These are phyloP conservation scores for Backusella tarrabulga DNA, from an alignment of 192 early-diverging fungal species.

Conservation along the genomic window DNA sequence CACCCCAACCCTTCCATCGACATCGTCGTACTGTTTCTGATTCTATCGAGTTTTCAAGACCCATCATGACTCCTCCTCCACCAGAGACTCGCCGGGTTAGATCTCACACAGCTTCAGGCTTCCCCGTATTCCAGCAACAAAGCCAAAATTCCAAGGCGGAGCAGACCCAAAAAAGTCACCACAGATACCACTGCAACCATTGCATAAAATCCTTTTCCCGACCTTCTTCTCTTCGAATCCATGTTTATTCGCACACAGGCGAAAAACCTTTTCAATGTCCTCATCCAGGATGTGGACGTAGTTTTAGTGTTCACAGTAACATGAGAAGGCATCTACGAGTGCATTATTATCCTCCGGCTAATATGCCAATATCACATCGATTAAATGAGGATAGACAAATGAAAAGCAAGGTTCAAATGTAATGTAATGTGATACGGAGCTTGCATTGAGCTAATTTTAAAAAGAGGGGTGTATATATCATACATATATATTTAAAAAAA, in stretches of 20 bases:
- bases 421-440: not conserved
- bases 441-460: not conserved
- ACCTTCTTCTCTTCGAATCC: conserved; percentile 61
- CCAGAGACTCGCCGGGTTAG: not conserved
- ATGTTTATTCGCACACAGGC: conserved; percentile 42
- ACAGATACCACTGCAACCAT: conserved; percentile 51
- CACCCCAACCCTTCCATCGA: not conserved
- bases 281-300: not conserved
- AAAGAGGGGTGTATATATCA: not conserved
- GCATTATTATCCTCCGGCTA: conserved; percentile 12
- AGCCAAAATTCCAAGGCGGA: conserved; percentile 13
- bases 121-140: not conserved
- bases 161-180: not conserved
- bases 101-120: conserved; percentile 17
- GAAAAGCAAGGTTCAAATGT: not conserved
- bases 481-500: not conserved
- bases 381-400: not conserved
- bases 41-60: conserved; percentile 9
- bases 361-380: not conserved
- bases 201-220: conserved; percentile 65
- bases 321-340: conserved; percentile 41
- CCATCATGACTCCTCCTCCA: not conserved
- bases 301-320: conserved; percentile 47
- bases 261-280: conserved; percentile 35
- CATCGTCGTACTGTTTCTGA: conserved; percentile 16